These are phyloP conservation scores for Pyricularia sp. DNA, from an alignment of 2,329 filamentous ascomycete genomes.

Conservation along the genomic window DNA sequence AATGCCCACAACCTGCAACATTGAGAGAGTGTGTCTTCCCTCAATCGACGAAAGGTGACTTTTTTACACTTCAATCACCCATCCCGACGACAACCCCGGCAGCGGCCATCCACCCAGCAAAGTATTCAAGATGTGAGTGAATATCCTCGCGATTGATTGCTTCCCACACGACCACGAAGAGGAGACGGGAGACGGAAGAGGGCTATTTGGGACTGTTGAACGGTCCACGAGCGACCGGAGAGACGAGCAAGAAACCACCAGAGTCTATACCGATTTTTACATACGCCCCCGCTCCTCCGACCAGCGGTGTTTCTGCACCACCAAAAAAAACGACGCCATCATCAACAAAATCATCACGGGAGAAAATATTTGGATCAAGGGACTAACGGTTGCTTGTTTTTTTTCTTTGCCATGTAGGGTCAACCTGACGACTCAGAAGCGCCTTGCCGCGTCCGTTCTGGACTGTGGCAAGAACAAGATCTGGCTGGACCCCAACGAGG, in stretches of 20 bases:
- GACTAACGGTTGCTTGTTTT: slow-evolving; percentile 1
- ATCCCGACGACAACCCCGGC: slow-evolving; percentile 17
- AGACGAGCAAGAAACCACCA: background rate
- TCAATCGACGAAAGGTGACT: background rate
- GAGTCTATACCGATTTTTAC: background rate
- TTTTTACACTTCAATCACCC: slow-evolving; percentile 12
- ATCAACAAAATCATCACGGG: background rate
- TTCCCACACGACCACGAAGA: background rate
- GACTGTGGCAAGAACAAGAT: slow-evolving; percentile 99
- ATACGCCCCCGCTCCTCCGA: background rate
- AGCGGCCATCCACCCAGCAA: slow-evolving; percentile 23
- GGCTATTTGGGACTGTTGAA: background rate
- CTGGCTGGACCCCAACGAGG: slow-evolving; percentile 99
- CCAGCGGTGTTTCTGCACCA: background rate
- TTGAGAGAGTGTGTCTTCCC: background rate
- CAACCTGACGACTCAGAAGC: slow-evolving; percentile 99
- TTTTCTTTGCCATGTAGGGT: slow-evolving; percentile 51
- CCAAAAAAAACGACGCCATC: background rate
- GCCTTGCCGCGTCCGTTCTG: slow-evolving; percentile 96
- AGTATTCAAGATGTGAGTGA: slow-evolving; percentile 27
- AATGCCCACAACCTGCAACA: slow-evolving; percentile 3
- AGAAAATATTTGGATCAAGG: background rate
- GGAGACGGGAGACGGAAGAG: background rate
- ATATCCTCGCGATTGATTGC: slow-evolving; percentile 2
- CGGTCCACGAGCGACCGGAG: background rate